Conservation (phyloP, 169 alveolate genomes). For the Eimeria falciformis region DNA sequence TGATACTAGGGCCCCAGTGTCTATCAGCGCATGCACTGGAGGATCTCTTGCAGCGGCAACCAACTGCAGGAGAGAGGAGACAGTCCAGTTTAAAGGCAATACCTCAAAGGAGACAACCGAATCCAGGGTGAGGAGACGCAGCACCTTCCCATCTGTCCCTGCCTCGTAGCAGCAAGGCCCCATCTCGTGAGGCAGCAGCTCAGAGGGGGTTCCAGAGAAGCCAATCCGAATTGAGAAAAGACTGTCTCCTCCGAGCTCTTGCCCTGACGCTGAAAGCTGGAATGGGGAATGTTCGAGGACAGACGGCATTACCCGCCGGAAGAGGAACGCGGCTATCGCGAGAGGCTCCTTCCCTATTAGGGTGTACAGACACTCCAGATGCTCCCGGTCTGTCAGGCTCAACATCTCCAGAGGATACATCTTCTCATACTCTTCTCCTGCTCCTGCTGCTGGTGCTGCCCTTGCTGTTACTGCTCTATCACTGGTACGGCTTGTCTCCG, state of each 20-base stretch:
- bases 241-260: slow-evolving; percentile 91
- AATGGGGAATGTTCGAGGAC: slow-evolving; percentile 89
- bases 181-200: slow-evolving; percentile 92
- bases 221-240: slow-evolving; percentile 92
- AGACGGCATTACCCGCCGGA: slow-evolving; percentile 86
- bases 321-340: slow-evolving; percentile 87
- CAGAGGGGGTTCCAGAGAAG: slow-evolving; percentile 95
- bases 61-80: slow-evolving; percentile 71
- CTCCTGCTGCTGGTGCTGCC: slow-evolving; percentile 23
- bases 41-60: slow-evolving; percentile 79
- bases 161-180: slow-evolving; percentile 90
- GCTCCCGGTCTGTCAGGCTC: slow-evolving; percentile 88
- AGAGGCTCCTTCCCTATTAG: slow-evolving; percentile 85
- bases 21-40: slow-evolving; percentile 87
- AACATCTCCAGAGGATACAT: slow-evolving; percentile 88
- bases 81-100: slow-evolving; percentile 51
- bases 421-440: slow-evolving; percentile 8
- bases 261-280: slow-evolving; percentile 92
- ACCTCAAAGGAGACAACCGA: slow-evolving; percentile 82
- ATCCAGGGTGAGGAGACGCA: slow-evolving; percentile 85
- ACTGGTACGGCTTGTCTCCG: neutral
- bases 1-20: slow-evolving; percentile 91
- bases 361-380: slow-evolving; percentile 80
- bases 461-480: neutral
- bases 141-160: slow-evolving; percentile 92